Base-by-base conservation (phyloP, 352 stramenopile genomes). In the Pythium phragmiticola region DNA sequence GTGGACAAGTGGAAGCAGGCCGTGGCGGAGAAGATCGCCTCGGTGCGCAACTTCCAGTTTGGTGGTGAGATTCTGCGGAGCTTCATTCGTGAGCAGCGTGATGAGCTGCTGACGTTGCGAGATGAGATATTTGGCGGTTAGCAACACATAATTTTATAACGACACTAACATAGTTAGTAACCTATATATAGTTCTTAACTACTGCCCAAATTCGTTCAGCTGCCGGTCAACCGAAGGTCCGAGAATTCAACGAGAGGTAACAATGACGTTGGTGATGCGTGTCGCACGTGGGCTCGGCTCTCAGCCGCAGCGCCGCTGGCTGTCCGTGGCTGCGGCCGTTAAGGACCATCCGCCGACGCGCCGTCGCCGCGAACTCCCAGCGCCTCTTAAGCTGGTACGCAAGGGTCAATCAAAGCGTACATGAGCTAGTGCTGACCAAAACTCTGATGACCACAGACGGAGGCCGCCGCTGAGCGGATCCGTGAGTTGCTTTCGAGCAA, bases 401-500 rank as follows among this genome's bases (percentile, higher is more conserved):
- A 42, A 3, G 14, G 16, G 13, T 46, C 39, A 39, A 39, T 39
- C 7, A 13, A 2, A 46, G 11, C 11, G 2, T 46, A 30, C 26
- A 46, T 46, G 39, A 46, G 39, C 13, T 3, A 4, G 9, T 46
- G 7, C 39, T 46, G 39, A 46, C 39, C 16, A 13, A 46, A 14
- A 16, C 16, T 46, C 39, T 9, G 9, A 16, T 46, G 14, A 46
- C 36, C 5, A 57, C 46, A 95, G 85, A 98, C 92, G 33, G 87
- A 97, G 36, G 82, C 87, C 12, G 92, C 92, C n/a, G 87, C 86
- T 0, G 71, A 74, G 28, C 89, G 92, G 62, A 96, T 98, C 62
- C 84, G 90, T 23, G 84, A 97, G 63, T 74, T 98, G 21, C 67
- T 98, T 28, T 60, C 65, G 7, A 84, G 67, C 57, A 96, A 97